These are phyloP conservation scores for Dictyostelium firmibasis DNA, from an alignment of 78 protist genomes.

Conservation along the genomic window DNA sequence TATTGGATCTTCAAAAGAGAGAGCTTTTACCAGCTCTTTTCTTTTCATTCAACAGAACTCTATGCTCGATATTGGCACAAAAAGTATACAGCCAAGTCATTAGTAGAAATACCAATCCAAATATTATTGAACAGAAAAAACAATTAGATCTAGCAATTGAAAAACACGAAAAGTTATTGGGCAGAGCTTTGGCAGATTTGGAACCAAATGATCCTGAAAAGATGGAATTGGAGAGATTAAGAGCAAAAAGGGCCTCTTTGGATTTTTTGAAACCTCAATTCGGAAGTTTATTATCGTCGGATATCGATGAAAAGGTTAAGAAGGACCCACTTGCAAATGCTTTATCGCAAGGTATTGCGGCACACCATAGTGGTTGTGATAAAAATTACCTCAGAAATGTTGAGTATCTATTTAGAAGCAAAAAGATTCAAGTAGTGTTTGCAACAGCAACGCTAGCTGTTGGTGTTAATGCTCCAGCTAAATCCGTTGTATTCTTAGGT, in stretches of 20 bases:
- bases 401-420: conserved; percentile 46
- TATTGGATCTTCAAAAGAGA: neutral
- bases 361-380: conserved; percentile 53
- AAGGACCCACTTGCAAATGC: conserved; percentile 4
- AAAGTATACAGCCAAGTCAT: neutral
- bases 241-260: neutral
- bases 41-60: neutral
- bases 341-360: conserved; percentile 42
- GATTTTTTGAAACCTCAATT: conserved; percentile 13
- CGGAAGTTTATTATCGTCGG: neutral
- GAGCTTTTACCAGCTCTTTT: conserved; percentile 17
- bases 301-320: conserved; percentile 4
- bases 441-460: conserved; percentile 90
- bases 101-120: neutral
- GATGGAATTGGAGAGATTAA: neutral
- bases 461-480: conserved; percentile 94
- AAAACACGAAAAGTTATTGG: neutral
- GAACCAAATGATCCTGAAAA: neutral
- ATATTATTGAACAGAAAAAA: neutral
- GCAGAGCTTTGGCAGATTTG: neutral
- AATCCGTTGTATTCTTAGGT: conserved; percentile 87
- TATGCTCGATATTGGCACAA: neutral
- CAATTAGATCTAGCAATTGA: neutral
- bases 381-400: conserved; percentile 36
- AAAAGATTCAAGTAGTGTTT: conserved; percentile 67